Percentiles rank a stretch among this genome's conserved stretches.
phyloP scores from a whole-genome alignment of 371 early-diverging fungal species.

The Rhizopus delemar region DNA sequence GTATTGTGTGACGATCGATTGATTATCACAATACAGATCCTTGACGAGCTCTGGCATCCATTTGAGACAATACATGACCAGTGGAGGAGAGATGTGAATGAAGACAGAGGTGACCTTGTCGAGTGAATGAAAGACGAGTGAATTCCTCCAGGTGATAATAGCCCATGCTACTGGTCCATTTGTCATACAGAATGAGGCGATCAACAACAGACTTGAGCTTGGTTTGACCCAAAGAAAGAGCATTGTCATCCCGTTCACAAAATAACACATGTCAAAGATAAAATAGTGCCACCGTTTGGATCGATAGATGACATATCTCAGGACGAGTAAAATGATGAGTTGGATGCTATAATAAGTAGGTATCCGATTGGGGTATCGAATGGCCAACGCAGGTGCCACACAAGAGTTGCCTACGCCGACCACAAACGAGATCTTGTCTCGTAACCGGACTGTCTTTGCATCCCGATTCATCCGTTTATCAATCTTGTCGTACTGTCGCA shows the following conservation, averaged over 20 bases:
- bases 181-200: constrained; percentile 60
- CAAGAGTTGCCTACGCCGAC: constrained; percentile 73
- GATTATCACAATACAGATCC: constrained; percentile 25
- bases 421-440: constrained; percentile 74
- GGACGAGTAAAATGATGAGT: constrained; percentile 44
- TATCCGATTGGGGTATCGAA: constrained; percentile 59
- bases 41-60: constrained; percentile 57
- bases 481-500: constrained; percentile 33
- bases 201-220: constrained; percentile 46
- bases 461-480: constrained; percentile 48
- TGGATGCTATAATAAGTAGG: constrained; percentile 62
- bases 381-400: constrained; percentile 59
- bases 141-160: constrained; percentile 73
- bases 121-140: constrained; percentile 66
- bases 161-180: constrained; percentile 73
- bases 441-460: constrained; percentile 55
- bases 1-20: constrained; percentile 21
- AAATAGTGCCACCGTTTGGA: constrained; percentile 68
- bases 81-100: constrained; percentile 71
- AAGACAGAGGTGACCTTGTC: constrained; percentile 76
- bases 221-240: constrained; percentile 57
- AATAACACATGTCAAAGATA: constrained; percentile 72
- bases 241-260: constrained; percentile 63
- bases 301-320: constrained; percentile 65
- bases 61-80: constrained; percentile 61